Evolutionary conservation across 495 filamentous ascomycete species (phyloP), one percentile per base, ranked within the genome.

Genomic region (Lasiosphaeris hirsuta): DNA sequence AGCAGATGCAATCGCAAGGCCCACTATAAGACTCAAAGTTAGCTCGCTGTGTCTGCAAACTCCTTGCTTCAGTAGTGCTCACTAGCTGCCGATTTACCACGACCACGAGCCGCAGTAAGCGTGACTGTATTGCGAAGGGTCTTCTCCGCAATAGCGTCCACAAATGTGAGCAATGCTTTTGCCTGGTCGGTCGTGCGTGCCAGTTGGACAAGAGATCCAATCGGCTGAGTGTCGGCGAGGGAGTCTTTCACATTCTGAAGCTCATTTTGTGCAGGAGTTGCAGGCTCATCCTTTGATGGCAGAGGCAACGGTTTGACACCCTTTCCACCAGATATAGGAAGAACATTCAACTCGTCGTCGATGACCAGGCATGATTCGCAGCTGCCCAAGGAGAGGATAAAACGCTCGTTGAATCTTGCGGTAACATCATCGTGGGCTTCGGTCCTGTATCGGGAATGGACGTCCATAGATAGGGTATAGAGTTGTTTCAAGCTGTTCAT

Each of bases 401-500:
- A 99, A 7, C 95, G 85, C 74, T 97, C 95, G 72, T 97, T 99
- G 80, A 99, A 99, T 51, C 95, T 84, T 38, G 94, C 94, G 43
- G 90, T 84, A 48, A 99, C 94, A 73, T 99, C 95, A 53, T 88
- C 88, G 69, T 97, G 91, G 6, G 95, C 95, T 69, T 99, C 95
- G 39, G 95, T 99, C 55, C 95, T 81, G 74, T 97, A 99, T 69
- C 95, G 81, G 19, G 94, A 91, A 72, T 99, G 95, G 42, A 97
- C 87, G 69, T 97, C 95, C 95, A 99, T 99, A 30, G 91, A 91
- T 64, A 99, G 69, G 4, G 93, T 96, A 72, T 97, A 99, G 0
- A 99, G 83, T 72, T 99, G 92, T 72, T 97, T 96, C 75, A 99
- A 75, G 71, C 91, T 96, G 62, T 79, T 94, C 92, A 99, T 97